Evolutionary conservation across 805 yeast species (phyloP), one percentile per base, ranked within the genome.

Genomic region (Hanseniaspora guilliermondii): DNA sequence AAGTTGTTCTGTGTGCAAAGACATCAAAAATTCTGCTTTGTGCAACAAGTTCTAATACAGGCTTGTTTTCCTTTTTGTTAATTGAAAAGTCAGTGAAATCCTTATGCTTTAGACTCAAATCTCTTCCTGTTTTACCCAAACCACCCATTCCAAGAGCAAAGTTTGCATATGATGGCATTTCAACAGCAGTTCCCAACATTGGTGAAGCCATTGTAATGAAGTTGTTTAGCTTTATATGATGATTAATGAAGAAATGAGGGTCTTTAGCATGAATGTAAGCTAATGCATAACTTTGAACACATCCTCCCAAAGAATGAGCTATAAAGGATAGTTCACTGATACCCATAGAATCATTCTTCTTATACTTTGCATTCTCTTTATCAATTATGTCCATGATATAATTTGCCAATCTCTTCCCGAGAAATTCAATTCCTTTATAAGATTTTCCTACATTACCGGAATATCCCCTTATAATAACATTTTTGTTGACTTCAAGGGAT

Each of bases 301-400:
- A 77, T 0, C 98, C 98, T 17, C 98, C 98, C 25, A 93, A 70
- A 0, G 97, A 91, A 67, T 93, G 98, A 1, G 93, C 95, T 21
- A 93, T 72, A 62, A 93, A 89, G 2, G 97, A 91, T 4, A 91
- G 79, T n/a, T 54, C 53, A 24, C 16, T 48, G 8, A 54, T 44
- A 14, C 55, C 55, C 4, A 39, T 19, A 11, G 11, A 33, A 5
- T 39, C 45, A 60, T 79, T 79, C 12, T 68, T 66, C 5, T 70
- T 61, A 24, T 70, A 72, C 8, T 59, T 56, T 12, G 64, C 58
- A 5, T 68, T 65, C 47, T 83, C 69, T 32, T 79, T 81, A 39
- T 76, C 71, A 5, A 82, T 73, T 1, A 65, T 55, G 8, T 65
- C 57, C 11, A 70, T 49, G 24, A 91, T 70, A 66, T 75, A 87